phyloP scores from a whole-genome alignment of 1,139 yeast genomes.

The Candida neerlandica region DNA sequence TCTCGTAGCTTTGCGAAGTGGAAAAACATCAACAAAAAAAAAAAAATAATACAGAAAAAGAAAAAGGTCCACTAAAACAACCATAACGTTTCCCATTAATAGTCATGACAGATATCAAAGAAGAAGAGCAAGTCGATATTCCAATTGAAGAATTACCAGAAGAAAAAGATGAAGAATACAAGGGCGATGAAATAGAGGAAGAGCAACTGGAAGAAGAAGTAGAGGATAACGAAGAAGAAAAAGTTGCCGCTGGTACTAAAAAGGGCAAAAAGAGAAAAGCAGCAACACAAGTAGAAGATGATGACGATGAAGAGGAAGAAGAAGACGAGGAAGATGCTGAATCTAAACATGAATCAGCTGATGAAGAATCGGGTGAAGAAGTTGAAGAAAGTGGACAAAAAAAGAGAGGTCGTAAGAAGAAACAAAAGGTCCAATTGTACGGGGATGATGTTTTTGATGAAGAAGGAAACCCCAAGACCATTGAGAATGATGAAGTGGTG shows the following conservation, averaged over 20 bases:
- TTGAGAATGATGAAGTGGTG: constrained; percentile 78
- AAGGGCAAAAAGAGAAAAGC: constrained; percentile 15
- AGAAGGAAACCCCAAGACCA: constrained; percentile 53
- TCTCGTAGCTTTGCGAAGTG: background rate
- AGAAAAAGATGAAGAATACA: constrained; percentile 10
- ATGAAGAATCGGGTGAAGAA: constrained; percentile 21
- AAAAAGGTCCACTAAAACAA: background rate
- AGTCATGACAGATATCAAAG: background rate
- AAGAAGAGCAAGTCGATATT: constrained; percentile 3
- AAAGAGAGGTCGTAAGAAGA: constrained; percentile 50
- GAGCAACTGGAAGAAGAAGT: constrained; percentile 9
- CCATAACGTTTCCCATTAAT: background rate
- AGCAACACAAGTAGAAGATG: constrained; percentile 15
- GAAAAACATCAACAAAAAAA: background rate
- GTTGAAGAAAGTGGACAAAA: constrained; percentile 32
- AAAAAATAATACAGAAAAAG: background rate
- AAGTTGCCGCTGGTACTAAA: constrained; percentile 15
- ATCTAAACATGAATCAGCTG: too few relatives aligned
- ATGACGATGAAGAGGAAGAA: constrained; percentile 20
- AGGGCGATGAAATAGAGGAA: constrained; percentile 20
- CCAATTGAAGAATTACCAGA: constrained; percentile 3
- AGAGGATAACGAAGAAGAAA: constrained; percentile 23
- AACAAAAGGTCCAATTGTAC: constrained; percentile 31
- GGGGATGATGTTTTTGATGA: constrained; percentile 51
- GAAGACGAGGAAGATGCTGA: constrained; percentile 28